Percentiles rank a stretch among this genome's conserved stretches.
Evolutionary conservation across 2,329 filamentous ascomycete species (phyloP).

Genomic region (Beauveria rudraprayagi): DNA sequence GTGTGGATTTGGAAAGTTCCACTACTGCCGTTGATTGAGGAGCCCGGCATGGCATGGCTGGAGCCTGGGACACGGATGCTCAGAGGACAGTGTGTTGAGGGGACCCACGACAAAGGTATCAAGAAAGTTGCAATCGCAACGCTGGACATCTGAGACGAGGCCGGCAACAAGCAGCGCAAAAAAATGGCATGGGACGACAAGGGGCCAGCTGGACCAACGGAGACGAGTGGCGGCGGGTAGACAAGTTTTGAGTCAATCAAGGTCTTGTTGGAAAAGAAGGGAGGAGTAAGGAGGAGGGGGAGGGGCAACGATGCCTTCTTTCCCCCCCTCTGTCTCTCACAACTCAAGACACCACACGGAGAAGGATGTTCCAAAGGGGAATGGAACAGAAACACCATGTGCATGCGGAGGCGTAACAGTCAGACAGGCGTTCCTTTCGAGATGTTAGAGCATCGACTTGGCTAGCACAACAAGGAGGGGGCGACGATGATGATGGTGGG

Average conservation of each 20-base stretch:
- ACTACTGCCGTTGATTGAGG: neutral
- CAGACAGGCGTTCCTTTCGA: constrained; percentile 3
- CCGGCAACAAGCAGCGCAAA: neutral
- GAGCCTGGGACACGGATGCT: constrained; percentile 7
- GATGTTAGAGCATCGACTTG: constrained; percentile 2
- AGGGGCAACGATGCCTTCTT: neutral
- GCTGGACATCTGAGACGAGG: constrained; percentile 8
- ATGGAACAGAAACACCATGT: constrained; percentile 10
- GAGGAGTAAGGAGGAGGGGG: neutral
- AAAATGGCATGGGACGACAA: neutral
- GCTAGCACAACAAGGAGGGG: neutral
- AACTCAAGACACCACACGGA: constrained; percentile 1
- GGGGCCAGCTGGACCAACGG: neutral
- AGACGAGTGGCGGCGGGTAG: neutral
- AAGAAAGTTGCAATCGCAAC: constrained; percentile 7
- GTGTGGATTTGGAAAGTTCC: neutral
- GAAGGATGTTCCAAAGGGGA: constrained; percentile 2
- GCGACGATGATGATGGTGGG: neutral
- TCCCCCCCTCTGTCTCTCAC: neutral
- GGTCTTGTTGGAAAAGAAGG: neutral
- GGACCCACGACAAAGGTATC: constrained; percentile 2
- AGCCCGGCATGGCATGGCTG: neutral
- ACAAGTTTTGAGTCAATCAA: constrained; percentile 2
- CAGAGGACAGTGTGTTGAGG: constrained; percentile 6
- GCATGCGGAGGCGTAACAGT: constrained; percentile 9